phyloP scores from a whole-genome alignment of 176 grass and related monocot genomes.

The Musa troglodytarum region DNA sequence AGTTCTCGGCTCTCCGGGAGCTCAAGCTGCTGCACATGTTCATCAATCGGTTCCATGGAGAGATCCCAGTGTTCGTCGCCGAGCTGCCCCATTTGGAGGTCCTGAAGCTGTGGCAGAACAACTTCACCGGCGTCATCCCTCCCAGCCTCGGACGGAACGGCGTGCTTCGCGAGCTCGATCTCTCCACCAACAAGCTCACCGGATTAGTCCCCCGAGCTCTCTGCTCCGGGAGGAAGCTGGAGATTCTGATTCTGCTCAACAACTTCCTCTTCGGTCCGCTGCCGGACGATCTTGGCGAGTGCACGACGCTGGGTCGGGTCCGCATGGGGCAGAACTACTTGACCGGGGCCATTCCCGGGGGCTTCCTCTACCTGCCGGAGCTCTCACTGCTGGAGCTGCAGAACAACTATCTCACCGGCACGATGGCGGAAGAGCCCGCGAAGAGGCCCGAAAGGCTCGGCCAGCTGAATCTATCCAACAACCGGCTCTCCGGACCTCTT shows the following conservation, averaged over 20 bases:
- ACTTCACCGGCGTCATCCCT: slow-evolving; percentile 71
- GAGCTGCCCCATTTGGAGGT: slow-evolving; percentile 76
- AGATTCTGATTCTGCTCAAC: slow-evolving; percentile 69
- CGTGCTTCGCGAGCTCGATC: slow-evolving; percentile 48
- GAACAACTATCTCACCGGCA: slow-evolving; percentile 61
- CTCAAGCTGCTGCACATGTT: slow-evolving; percentile 81
- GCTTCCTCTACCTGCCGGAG: slow-evolving; percentile 56
- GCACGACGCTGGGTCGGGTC: slow-evolving; percentile 52
- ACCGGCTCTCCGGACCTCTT: slow-evolving; percentile 43
- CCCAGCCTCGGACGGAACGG: slow-evolving; percentile 42
- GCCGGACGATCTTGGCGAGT: slow-evolving; percentile 49
- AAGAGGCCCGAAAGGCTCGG: slow-evolving; percentile 33
- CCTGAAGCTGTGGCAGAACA: slow-evolving; percentile 90
- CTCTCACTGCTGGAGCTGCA: slow-evolving; percentile 79
- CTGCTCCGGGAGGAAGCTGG: slow-evolving; percentile 43
- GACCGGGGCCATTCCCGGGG: slow-evolving; percentile 53
- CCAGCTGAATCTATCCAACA: slow-evolving; percentile 71
- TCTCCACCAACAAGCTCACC: slow-evolving; percentile 72
- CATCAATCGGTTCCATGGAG: slow-evolving; percentile 59
- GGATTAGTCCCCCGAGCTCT: slow-evolving; percentile 50
- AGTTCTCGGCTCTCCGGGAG: slow-evolving; percentile 45
- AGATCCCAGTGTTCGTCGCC: slow-evolving; percentile 60
- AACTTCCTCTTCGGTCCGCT: slow-evolving; percentile 79
- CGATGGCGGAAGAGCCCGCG: slow-evolving; percentile 25
- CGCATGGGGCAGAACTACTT: slow-evolving; percentile 76